These are phyloP conservation scores for Botrytis aclada DNA, from an alignment of 2,329 filamentous ascomycete species.

Conservation along the genomic window DNA sequence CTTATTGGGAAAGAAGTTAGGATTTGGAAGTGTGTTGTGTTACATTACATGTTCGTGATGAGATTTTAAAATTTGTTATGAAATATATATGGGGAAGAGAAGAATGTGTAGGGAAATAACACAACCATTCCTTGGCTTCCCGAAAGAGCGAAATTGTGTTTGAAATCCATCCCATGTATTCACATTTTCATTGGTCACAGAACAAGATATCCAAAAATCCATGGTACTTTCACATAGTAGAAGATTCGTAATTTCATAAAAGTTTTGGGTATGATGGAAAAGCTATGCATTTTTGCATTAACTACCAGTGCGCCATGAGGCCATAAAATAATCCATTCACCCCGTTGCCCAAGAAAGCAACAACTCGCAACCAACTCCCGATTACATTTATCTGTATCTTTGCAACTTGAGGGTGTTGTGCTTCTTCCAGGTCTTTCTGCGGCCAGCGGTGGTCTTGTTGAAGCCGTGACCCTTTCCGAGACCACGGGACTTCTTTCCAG, in stretches of 20 bases:
- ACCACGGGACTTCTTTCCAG: conserved; percentile 99
- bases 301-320: conserved; percentile 21
- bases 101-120: not conserved
- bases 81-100: conserved; percentile 1
- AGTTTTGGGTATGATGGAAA: conserved; percentile 24
- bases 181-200: conserved; percentile 10
- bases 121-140: not conserved
- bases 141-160: not conserved
- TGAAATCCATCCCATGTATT: not conserved
- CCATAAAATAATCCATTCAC: conserved; percentile 30
- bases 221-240: conserved; percentile 14
- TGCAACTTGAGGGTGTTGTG: conserved; percentile 99
- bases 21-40: not conserved
- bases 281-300: conserved; percentile 28
- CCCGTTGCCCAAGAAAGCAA: conserved; percentile 29
- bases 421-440: conserved; percentile 99
- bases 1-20: not conserved
- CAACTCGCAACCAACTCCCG: conserved; percentile 29
- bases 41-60: not conserved
- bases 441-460: conserved; percentile 96
- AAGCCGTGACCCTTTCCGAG: conserved; percentile 98
- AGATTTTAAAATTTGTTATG: not conserved
- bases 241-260: conserved; percentile 25
- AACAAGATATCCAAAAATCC: not conserved
- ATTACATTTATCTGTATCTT: conserved; percentile 77